Evolutionary conservation across 2,329 filamentous ascomycete species (phyloP).

Genomic region (Fusarium annulatum): DNA sequence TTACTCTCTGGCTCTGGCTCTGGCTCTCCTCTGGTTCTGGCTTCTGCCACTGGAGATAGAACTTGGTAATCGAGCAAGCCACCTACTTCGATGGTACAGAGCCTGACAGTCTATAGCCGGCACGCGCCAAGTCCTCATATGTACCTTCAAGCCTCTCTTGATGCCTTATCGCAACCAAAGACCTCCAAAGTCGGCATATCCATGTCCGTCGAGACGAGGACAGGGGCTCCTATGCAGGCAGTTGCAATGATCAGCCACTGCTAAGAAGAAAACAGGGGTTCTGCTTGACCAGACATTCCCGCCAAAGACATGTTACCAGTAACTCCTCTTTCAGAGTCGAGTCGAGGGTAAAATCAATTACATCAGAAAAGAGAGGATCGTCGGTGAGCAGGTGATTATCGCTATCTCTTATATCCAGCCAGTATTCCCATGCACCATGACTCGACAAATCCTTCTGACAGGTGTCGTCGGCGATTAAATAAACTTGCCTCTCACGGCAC

Average conservation of each 20-base stretch:
- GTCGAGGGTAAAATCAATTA: not conserved
- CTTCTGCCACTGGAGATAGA: not conserved
- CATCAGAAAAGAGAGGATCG: not conserved
- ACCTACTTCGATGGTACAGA: not conserved
- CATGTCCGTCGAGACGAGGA: not conserved
- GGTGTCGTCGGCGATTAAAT: slow-evolving; percentile 23
- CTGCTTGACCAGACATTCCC: slow-evolving; percentile 3
- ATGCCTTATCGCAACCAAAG: not conserved
- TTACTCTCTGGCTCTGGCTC: not conserved
- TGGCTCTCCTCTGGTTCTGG: not conserved
- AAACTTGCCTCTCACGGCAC: slow-evolving; percentile 18
- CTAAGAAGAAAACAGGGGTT: slow-evolving; percentile 8
- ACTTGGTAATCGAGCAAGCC: not conserved
- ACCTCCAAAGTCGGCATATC: not conserved
- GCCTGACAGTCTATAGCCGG: too few species aligned
- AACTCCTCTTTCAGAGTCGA: not conserved
- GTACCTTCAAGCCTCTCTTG: not conserved
- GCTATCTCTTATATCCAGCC: not conserved
- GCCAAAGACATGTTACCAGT: slow-evolving; percentile 1
- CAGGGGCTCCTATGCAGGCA: not conserved
- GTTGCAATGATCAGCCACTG: not conserved
- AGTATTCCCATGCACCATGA: slow-evolving; percentile 9
- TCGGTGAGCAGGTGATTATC: not conserved
- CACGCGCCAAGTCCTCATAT: not conserved
- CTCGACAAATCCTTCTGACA: slow-evolving; percentile 16